Evolutionary conservation across 140 eudicot species (phyloP).

Genomic region (Bidens hawaiensis): DNA sequence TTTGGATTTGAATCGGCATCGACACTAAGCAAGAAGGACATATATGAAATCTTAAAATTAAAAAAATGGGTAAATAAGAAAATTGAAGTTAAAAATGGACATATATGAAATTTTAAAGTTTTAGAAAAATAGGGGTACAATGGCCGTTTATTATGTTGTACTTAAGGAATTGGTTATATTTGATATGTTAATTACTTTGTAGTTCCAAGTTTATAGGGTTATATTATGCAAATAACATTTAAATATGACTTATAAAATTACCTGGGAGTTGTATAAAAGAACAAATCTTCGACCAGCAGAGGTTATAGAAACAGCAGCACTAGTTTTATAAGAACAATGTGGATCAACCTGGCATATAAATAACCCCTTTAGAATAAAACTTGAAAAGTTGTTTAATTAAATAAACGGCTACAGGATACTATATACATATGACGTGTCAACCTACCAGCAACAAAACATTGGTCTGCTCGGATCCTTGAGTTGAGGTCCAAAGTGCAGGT

Average conservation of each 20-base stretch:
- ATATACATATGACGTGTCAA: constrained; percentile 4
- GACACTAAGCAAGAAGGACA: too few relatives aligned
- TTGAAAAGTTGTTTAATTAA: neutral
- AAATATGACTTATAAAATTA: constrained; percentile 17
- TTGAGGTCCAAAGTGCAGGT: constrained; percentile 88
- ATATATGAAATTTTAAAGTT: too few relatives aligned
- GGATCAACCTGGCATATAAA: constrained; percentile 82
- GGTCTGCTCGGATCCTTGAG: constrained; percentile 72
- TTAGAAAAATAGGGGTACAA: too few relatives aligned
- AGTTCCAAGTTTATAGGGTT: too few relatives aligned
- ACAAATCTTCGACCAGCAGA: constrained; percentile 80
- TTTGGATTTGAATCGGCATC: too few relatives aligned
- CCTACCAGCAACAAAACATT: constrained; percentile 74
- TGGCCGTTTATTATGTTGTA: too few relatives aligned
- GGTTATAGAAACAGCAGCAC: constrained; percentile 50
- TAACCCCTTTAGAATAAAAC: neutral
- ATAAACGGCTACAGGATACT: neutral
- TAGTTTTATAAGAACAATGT: constrained; percentile 81
- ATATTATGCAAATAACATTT: neutral
- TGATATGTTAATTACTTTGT: too few relatives aligned
- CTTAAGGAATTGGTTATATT: too few relatives aligned
- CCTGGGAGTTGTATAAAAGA: constrained; percentile 81
- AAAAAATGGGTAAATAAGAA: too few relatives aligned
- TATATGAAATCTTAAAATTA: too few relatives aligned
- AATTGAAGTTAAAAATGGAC: too few relatives aligned